These are phyloP conservation scores for Fusarium sp. DNA, from an alignment of 2,329 filamentous ascomycete species.

Conservation along the genomic window DNA sequence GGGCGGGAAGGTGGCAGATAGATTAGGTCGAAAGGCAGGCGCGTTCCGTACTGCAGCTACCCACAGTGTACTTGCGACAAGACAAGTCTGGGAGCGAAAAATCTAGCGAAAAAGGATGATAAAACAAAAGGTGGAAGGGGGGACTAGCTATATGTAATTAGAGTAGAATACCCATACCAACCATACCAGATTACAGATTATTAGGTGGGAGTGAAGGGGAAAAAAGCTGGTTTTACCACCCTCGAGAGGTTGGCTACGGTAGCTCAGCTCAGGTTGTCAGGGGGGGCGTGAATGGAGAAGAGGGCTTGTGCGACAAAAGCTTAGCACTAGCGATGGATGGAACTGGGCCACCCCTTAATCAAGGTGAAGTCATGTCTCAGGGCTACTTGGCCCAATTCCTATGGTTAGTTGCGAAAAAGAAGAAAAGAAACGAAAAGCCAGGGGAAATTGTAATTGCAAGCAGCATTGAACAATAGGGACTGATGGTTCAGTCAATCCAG, in stretches of 20 bases:
- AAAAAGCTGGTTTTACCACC: conserved; percentile 37
- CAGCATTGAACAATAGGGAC: not conserved
- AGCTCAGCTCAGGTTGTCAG: conserved; percentile 34
- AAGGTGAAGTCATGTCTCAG: conserved; percentile 51
- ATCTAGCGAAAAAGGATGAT: conserved; percentile 9
- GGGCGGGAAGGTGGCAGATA: conserved; percentile 33
- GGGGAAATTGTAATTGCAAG: not conserved
- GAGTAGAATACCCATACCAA: conserved; percentile 10
- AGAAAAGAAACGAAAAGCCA: conserved; percentile 7
- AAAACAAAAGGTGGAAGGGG: not conserved
- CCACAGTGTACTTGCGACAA: conserved; percentile 7
- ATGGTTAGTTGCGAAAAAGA: conserved; percentile 2
- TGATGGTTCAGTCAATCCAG: not conserved
- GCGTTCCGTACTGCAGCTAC: conserved; percentile 24
- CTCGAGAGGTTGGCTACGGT: conserved; percentile 18
- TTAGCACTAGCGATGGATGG: conserved; percentile 30
- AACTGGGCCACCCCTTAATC: conserved; percentile 32
- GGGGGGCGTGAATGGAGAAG: conserved; percentile 34
- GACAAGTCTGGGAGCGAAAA: conserved; percentile 15
- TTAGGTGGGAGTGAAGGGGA: not conserved
- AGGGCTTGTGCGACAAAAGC: conserved; percentile 28
- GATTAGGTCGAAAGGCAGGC: conserved; percentile 39
- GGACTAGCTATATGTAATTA: conserved; percentile 40
- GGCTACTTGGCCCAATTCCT: conserved; percentile 10
- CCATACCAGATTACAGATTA: not conserved